These are phyloP conservation scores for Dichotomocladium elegans DNA, from an alignment of 371 early-diverging fungal species.

Conservation along the genomic window DNA sequence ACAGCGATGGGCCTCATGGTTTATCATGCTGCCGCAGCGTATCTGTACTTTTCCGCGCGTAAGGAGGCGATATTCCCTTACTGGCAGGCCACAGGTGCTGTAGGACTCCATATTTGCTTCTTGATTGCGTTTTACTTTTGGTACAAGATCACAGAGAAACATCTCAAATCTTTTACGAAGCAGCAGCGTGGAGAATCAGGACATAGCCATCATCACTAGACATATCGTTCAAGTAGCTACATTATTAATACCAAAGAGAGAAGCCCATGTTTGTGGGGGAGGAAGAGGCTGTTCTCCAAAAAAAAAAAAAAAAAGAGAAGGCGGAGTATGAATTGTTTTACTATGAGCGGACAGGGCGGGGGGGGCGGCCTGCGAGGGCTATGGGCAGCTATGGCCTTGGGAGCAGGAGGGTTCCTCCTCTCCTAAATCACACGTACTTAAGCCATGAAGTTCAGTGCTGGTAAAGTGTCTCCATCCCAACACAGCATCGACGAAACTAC, in stretches of 20 bases:
- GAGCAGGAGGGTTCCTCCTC: slow-evolving; percentile 5
- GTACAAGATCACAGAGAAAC: slow-evolving; percentile 36
- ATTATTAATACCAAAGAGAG: neutral
- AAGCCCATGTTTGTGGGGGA: neutral
- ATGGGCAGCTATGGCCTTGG: neutral
- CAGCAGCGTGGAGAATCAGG: slow-evolving; percentile 1
- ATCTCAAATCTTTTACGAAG: slow-evolving; percentile 29
- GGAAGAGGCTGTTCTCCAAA: neutral
- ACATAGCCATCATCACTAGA: neutral
- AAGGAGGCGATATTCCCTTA: slow-evolving; percentile 17
- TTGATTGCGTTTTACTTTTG: slow-evolving; percentile 31
- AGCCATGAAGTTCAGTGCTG: slow-evolving; percentile 39
- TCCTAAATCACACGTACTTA: slow-evolving; percentile 8
- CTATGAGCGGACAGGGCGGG: neutral
- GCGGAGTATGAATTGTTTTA: neutral
- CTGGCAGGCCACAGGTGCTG: slow-evolving; percentile 9
- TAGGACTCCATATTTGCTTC: slow-evolving; percentile 20
- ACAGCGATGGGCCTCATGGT: slow-evolving; percentile 30
- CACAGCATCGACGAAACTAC: neutral
- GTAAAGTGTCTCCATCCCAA: slow-evolving; percentile 8
- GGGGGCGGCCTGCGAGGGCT: slow-evolving; percentile 1
- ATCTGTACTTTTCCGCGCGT: slow-evolving; percentile 25
- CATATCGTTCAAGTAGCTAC: too few relatives aligned
- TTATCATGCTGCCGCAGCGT: slow-evolving; percentile 27
- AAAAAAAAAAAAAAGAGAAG: too few relatives aligned